Conservation (phyloP, 2,329 filamentous ascomycete genomes). For the Aspergillus nomiae region DNA sequence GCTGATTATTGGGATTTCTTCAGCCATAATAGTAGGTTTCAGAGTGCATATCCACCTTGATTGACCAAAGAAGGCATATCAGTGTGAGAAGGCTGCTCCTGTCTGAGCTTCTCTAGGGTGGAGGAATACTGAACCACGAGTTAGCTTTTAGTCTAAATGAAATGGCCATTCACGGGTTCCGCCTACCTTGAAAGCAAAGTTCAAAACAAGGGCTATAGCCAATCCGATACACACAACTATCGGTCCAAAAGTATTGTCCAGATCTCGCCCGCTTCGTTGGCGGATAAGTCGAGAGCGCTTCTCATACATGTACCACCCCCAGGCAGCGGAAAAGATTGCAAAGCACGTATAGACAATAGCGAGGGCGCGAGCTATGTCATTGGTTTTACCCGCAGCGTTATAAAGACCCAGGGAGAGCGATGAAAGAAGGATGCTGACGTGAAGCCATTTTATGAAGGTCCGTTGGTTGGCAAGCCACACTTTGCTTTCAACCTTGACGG, state of each 20-base stretch:
- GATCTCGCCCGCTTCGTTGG: conserved; percentile 84
- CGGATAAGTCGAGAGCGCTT: conserved; percentile 76
- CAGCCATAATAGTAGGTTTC: not conserved
- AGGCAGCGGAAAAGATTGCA: conserved; percentile 78
- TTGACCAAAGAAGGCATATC: conserved; percentile 18
- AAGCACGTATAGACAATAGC: conserved; percentile 83
- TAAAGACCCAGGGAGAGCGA: conserved; percentile 81
- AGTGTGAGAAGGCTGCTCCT: conserved; percentile 14
- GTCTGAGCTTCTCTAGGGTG: conserved; percentile 26
- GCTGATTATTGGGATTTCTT: not conserved
- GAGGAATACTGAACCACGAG: conserved; percentile 30
- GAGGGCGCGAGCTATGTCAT: conserved; percentile 73
- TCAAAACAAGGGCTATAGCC: conserved; percentile 75
- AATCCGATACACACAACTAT: conserved; percentile 79
- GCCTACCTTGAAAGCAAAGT: conserved; percentile 77
- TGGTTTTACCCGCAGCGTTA: conserved; percentile 76
- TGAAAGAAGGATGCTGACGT: conserved; percentile 85
- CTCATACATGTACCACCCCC: conserved; percentile 85
- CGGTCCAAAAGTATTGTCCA: conserved; percentile 86
- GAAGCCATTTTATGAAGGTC: conserved; percentile 98
- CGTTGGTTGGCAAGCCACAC: conserved; percentile 99
- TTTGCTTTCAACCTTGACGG: conserved; percentile 92
- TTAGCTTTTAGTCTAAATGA: conserved; percentile 17
- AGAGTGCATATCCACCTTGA: conserved; percentile 26
- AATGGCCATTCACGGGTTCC: not conserved